Evolutionary conservation across 2,329 filamentous ascomycete species (phyloP), one percentile per base, ranked within the genome.

Genomic region (Aspergillus thermomutatus): DNA sequence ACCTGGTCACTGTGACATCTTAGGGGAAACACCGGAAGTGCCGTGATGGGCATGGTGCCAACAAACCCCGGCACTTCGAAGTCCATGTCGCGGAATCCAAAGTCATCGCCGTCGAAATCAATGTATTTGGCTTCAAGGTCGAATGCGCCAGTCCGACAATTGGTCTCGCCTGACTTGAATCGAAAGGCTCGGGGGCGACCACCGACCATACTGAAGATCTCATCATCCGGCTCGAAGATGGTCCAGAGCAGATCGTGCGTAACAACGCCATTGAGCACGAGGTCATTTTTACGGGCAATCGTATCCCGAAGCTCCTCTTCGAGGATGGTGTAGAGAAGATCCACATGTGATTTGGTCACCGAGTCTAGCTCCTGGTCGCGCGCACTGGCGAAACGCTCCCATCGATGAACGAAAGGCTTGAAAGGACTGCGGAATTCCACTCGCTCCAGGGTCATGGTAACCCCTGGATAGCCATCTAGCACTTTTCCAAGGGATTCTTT

Each of bases 391-490:
- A 86, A 77, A 6, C 74, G 65, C 1, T 77, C 73, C 85, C 86
- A 90, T 31, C 87, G 80, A 69, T 90, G 86, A 43, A 89, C 83
- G 50, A 90, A 83, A 0, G 84, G 83, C 61, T 82, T 75, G 59
- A 89, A 89, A 0, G 84, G 84, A 0, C 80, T 81, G 7, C 73
- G 69, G 58, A 90, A 88, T 54, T 83, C 82, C 1, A 89, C 75
- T 1, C 83, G 79, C n/a, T 84, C 78, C 26, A 89, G 74, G 10
- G 77, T 79, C 34, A 82, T 81, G 2, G 83, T 82, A 28, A 89
- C 76, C 1, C 86, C 85, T 0, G 83, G 82, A 56, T 87, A 88
- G 8, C 77, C 81, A 1, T 77, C 71, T 23, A 88, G 75, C 7
- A 87, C 77, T 10, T 80, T 76, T 9, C 74, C 75, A 0, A 90